Evolutionary conservation across 148 eudicot genomes (phyloP).

Genomic region (Vaccinium darrowii): DNA sequence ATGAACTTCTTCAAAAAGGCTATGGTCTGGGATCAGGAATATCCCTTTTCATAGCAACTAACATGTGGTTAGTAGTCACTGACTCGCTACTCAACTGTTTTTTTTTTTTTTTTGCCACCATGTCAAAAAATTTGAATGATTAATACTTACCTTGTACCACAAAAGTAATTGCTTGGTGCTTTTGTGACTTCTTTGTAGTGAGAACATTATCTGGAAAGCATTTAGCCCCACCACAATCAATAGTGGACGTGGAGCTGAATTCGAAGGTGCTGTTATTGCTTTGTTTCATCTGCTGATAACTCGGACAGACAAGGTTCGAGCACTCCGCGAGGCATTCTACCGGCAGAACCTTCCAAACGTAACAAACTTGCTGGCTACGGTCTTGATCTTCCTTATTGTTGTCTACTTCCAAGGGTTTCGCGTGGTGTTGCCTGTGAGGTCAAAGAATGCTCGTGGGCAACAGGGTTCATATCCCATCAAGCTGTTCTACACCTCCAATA

Average conservation of each 20-base stretch:
- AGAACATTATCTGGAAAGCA: constrained; percentile 89
- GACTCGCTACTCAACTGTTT: background rate
- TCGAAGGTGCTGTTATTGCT: constrained; percentile 91
- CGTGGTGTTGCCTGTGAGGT: constrained; percentile 79
- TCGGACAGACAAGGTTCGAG: constrained; percentile 82
- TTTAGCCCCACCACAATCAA: constrained; percentile 87
- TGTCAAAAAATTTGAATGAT: background rate
- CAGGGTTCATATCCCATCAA: constrained; percentile 90
- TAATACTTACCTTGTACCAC: background rate
- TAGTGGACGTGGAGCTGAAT: constrained; percentile 86
- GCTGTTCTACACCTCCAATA: constrained; percentile 92
- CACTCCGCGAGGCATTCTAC: constrained; percentile 88
- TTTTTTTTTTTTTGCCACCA: background rate
- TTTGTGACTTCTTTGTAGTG: constrained; percentile 38
- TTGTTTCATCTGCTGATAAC: constrained; percentile 82
- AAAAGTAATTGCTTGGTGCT: background rate
- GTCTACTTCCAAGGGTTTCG: constrained; percentile 94
- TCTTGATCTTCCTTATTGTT: constrained; percentile 72
- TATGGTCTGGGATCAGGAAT: constrained; percentile 93
- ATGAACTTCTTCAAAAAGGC: constrained; percentile 91
- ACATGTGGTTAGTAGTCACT: constrained; percentile 55
- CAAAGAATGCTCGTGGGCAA: constrained; percentile 98
- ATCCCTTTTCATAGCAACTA: constrained; percentile 85
- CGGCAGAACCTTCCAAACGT: constrained; percentile 91
- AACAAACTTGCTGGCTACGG: constrained; percentile 81